Base-by-base conservation (phyloP, 2,329 filamentous ascomycete genomes). In the Periconia digitata region DNA sequence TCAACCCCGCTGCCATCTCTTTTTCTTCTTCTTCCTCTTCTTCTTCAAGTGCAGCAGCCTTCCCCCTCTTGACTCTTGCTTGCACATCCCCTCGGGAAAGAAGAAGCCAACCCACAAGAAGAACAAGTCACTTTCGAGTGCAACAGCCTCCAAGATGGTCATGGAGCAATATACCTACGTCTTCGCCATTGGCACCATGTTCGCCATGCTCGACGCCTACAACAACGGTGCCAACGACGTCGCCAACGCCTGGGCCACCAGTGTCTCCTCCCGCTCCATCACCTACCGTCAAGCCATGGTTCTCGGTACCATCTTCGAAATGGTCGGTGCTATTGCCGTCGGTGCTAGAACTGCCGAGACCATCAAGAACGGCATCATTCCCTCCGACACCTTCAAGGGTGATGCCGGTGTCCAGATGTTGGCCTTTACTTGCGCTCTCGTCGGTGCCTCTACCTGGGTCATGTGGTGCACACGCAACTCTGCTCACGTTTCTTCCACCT, bases 201-300 rank as follows among this genome's bases (percentile, higher is more conserved):
- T 90, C 79, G 86, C 86, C 74, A 72, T 89, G 70, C 82, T 90
- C 41, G 86, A 90, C 73, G 86, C 86, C 52, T 89, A 78, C 79
- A 90, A 90, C 79, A 90, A 89, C 70, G 86, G 86, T 70, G 86
- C 86, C 62, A 89, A 91, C 72, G 89, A 92, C 86, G 88, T 92
- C 48, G 88, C 89, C 65, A 92, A 92, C 74, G 77, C 88, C 43
- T 92, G 87, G 85, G 88, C 88, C 46, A 92, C 89, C 60, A 86
- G 83, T 62, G 87, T 92, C 50, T 91, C 88, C 17, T 91, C 88
- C n/a, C 76, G 88, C 45, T 91, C 88, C 56, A 78, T 90, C 63
- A 77, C 84, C 2, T 87, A 89, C 74, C 72, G 82, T 58, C 83
- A 86, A 72, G 86, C 76, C 51, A 77, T 78, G 73, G 45, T 73